A percentile compares a stretch with the other conserved stretches of the same genome.
phyloP scores from a whole-genome alignment of 2,329 filamentous ascomycete genomes.

The Chaetomiaceae sp. region DNA sequence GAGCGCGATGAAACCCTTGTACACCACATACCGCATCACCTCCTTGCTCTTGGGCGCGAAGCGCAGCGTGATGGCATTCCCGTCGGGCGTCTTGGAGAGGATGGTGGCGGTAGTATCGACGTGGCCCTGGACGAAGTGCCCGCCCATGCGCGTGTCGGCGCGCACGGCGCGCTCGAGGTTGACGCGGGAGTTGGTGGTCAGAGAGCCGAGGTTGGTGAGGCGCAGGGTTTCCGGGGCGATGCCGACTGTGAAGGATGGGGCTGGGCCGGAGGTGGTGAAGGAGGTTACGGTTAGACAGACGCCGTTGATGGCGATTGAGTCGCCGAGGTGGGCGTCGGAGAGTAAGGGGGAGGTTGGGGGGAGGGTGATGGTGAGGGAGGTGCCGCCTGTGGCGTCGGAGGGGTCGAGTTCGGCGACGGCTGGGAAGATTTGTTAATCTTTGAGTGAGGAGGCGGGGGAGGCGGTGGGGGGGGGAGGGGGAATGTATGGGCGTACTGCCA shows the following conservation, averaged over 20 bases:
- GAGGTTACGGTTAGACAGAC: conserved; percentile 85
- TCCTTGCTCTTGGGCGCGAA: conserved; percentile 65
- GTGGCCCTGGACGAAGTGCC: conserved; percentile 96
- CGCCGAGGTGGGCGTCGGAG: conserved; percentile 76
- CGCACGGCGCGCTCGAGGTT: conserved; percentile 94
- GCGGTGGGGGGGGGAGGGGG: background rate
- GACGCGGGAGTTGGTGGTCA: conserved; percentile 63
- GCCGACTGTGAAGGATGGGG: conserved; percentile 75
- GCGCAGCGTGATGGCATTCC: conserved; percentile 84
- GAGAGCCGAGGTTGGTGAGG: conserved; percentile 83
- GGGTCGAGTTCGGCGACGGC: conserved; percentile 78
- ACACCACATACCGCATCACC: conserved; percentile 82
- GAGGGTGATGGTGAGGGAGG: conserved; percentile 80
- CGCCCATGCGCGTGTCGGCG: conserved; percentile 90
- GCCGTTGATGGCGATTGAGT: conserved; percentile 93
- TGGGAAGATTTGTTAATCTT: conserved; percentile 35
- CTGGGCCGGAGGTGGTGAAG: conserved; percentile 37
- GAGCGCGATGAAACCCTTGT: conserved; percentile 93
- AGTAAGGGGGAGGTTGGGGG: conserved; percentile 67
- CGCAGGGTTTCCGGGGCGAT: conserved; percentile 94
- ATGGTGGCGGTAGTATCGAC: conserved; percentile 87
- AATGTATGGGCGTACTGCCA: conserved; percentile 62
- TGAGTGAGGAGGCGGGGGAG: conserved; percentile 3
- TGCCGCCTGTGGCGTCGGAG: conserved; percentile 80
- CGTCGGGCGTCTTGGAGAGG: conserved; percentile 67